Conservation (phyloP, 2,329 filamentous ascomycete genomes). For the Aureobasidium zeae region DNA sequence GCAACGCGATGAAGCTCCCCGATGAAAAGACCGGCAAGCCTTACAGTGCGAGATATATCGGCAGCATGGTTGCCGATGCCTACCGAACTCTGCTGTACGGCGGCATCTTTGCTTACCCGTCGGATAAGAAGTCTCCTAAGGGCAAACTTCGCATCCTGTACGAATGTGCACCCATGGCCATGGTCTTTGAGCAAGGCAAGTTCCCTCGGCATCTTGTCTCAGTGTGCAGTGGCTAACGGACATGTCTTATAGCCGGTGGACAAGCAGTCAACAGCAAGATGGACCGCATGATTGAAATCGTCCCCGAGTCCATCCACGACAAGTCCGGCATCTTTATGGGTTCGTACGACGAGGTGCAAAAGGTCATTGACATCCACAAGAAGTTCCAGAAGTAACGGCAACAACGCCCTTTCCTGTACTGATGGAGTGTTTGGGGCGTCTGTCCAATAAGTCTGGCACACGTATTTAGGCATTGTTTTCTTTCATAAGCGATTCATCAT, state of each 20-base stretch:
- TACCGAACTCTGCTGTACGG: slow-evolving; percentile 94
- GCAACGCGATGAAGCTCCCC: slow-evolving; percentile 78
- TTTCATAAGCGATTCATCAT: neutral
- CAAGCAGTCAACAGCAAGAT: slow-evolving; percentile 87
- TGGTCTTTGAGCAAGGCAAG: slow-evolving; percentile 96
- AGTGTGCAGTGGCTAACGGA: slow-evolving; percentile 9
- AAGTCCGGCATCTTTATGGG: slow-evolving; percentile 92
- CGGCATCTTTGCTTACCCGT: slow-evolving; percentile 94
- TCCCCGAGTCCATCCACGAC: slow-evolving; percentile 90
- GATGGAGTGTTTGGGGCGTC: neutral
- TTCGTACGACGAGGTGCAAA: slow-evolving; percentile 89
- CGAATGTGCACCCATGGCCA: slow-evolving; percentile 97
- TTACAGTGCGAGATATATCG: slow-evolving; percentile 91
- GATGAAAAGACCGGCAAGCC: slow-evolving; percentile 64
- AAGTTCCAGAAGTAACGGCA: slow-evolving; percentile 29
- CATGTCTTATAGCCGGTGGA: slow-evolving; percentile 64
- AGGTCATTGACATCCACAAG: slow-evolving; percentile 78
- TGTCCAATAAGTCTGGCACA: too few relatives aligned
- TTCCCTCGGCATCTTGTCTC: slow-evolving; percentile 25
- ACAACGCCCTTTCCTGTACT: neutral
- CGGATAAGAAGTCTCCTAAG: slow-evolving; percentile 97
- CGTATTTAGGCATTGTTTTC: neutral
- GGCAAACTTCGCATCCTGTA: slow-evolving; percentile 96
- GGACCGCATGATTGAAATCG: slow-evolving; percentile 79
- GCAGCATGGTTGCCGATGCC: slow-evolving; percentile 95